Evolutionary conservation across 2,329 filamentous ascomycete species (phyloP).

Genomic region (Botrytis galanthina): DNA sequence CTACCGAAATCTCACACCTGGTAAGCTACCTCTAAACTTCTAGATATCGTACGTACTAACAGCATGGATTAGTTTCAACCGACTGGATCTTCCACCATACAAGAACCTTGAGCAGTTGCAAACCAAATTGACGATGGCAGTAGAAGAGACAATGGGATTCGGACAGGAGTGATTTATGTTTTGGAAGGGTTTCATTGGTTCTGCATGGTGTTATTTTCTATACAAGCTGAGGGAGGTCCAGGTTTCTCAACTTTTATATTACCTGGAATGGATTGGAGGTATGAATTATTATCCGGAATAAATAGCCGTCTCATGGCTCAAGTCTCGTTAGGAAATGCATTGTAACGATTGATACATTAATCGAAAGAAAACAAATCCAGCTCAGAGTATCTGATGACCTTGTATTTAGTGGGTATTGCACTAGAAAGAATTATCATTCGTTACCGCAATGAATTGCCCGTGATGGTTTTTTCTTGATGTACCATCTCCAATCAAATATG

Average conservation of each 20-base stretch:
- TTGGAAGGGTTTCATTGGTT: conserved; percentile 25
- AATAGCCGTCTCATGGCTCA: not conserved
- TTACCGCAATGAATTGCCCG: not conserved
- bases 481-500: not conserved
- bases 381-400: conserved; percentile 9
- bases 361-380: conserved; percentile 12
- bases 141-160: conserved; percentile 98
- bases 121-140: conserved; percentile 89
- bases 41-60: conserved; percentile 22
- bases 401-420: not conserved
- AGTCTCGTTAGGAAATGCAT: conserved; percentile 6
- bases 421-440: not conserved
- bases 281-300: conserved; percentile 8
- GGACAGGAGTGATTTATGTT: conserved; percentile 72
- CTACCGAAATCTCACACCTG: conserved; percentile 97
- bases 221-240: conserved; percentile 22
- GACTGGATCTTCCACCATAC: conserved; percentile 90
- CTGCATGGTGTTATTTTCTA: conserved; percentile 30
- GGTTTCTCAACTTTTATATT: conserved; percentile 13
- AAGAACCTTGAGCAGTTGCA: conserved; percentile 83
- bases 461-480: not conserved
- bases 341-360: conserved; percentile 18
- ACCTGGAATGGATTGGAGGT: conserved; percentile 14
- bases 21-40: conserved; percentile 52
- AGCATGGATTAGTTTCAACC: conserved; percentile 73